These are phyloP conservation scores for Neonectria ditissima DNA, from an alignment of 2,329 filamentous ascomycete genomes.

Conservation along the genomic window DNA sequence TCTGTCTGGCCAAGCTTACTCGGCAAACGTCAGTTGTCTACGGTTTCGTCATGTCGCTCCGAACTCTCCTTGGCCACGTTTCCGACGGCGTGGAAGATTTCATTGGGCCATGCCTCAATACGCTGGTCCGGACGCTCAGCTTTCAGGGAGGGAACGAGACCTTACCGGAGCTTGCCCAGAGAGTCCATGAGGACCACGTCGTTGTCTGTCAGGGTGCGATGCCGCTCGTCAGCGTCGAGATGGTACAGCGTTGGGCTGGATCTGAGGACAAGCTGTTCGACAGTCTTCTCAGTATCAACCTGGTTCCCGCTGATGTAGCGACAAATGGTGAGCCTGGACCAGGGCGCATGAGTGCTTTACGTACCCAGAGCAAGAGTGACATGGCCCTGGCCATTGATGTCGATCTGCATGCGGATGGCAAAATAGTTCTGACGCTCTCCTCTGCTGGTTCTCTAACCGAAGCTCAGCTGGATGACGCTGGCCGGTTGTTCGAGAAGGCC, in stretches of 20 bases:
- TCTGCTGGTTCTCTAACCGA: not conserved
- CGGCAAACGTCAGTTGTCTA: constrained; percentile 27
- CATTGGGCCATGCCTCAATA: not conserved
- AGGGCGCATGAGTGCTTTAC: not conserved
- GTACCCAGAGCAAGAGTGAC: not conserved
- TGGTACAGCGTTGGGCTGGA: constrained; percentile 39
- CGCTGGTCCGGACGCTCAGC: not conserved
- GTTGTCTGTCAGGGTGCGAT: constrained; percentile 34
- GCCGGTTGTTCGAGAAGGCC: not conserved
- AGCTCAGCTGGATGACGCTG: not conserved
- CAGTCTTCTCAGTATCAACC: constrained; percentile 34
- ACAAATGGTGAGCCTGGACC: not conserved
- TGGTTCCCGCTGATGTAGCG: not conserved
- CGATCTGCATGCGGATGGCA: not conserved
- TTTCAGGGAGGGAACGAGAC: not conserved
- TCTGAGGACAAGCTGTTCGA: constrained; percentile 39
- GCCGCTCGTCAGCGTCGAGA: constrained; percentile 37
- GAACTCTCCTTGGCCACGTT: constrained; percentile 26
- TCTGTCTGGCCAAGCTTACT: constrained; percentile 34
- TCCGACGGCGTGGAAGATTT: constrained; percentile 1
- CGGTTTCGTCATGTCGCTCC: constrained; percentile 35
- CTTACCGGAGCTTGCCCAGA: not conserved
- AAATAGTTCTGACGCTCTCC: not conserved
- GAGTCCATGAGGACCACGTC: constrained; percentile 29
- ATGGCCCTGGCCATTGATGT: not conserved